phyloP scores from a whole-genome alignment of 1,284 basidiomycete genomes.

The Ustanciosporium gigantosporum region DNA sequence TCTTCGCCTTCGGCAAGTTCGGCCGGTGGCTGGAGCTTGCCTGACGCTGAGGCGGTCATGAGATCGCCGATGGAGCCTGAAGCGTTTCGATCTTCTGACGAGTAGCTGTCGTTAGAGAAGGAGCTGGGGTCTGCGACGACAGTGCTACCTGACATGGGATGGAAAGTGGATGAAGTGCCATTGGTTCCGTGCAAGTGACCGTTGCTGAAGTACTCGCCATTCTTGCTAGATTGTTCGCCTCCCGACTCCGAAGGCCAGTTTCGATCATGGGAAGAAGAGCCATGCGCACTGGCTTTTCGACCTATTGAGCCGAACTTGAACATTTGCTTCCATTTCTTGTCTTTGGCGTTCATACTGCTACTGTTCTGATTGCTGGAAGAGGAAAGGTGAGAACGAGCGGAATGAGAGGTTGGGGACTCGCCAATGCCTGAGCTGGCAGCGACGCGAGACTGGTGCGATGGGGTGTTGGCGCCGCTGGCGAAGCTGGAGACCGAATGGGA shows the following conservation, averaged over 20 bases:
- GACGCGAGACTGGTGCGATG: conserved; percentile 11
- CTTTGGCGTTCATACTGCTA: conserved; percentile 20
- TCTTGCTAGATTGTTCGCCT: conserved; percentile 13
- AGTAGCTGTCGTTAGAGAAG: conserved; percentile 52
- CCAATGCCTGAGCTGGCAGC: conserved; percentile 28
- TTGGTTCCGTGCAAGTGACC: conserved; percentile 13
- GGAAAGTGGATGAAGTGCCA: conserved; percentile 31
- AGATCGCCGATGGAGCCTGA: conserved; percentile 28
- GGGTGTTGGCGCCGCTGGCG: conserved; percentile 34
- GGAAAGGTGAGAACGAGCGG: conserved; percentile 12
- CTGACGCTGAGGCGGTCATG: conserved; percentile 30
- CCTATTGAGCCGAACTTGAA: conserved; percentile 55
- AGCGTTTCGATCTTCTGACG: conserved; percentile 34
- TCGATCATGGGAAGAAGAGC: conserved; percentile 7
- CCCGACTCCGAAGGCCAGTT: conserved; percentile 26
- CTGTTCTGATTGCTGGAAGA: conserved; percentile 10
- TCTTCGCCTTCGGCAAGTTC: conserved; percentile 24
- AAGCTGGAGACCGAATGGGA: conserved; percentile 29
- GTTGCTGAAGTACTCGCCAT: conserved; percentile 18
- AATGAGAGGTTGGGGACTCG: conserved; percentile 24
- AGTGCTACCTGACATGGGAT: conserved; percentile 44
- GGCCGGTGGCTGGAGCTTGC: conserved; percentile 35
- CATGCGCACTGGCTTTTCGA: conserved; percentile 33
- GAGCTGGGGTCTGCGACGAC: conserved; percentile 51
- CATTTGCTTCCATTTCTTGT: conserved; percentile 59